phyloP scores from a whole-genome alignment of 2,329 filamentous ascomycete species.

The Fusarium mundagurra region DNA sequence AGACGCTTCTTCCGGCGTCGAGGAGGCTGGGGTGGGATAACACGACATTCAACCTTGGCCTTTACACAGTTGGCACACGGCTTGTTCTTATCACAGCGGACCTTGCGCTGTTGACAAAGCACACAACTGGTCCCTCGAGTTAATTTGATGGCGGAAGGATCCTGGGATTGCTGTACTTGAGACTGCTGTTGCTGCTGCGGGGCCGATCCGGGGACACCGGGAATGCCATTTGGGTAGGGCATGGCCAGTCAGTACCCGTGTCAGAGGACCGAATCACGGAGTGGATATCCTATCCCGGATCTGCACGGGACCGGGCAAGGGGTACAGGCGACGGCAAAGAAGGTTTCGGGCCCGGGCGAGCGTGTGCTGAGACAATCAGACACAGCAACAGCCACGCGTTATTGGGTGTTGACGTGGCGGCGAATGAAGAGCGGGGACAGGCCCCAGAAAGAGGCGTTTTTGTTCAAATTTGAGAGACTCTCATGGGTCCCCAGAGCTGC shows the following conservation, averaged over 20 bases:
- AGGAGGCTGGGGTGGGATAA: constrained; percentile 66
- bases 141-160: constrained; percentile 61
- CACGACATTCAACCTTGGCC: constrained; percentile 68
- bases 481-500: constrained; percentile 20
- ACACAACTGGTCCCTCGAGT: constrained; percentile 73
- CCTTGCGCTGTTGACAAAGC: constrained; percentile 79
- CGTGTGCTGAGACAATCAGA: constrained; percentile 5
- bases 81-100: constrained; percentile 77
- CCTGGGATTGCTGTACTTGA: constrained; percentile 43
- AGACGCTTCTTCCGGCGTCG: constrained; percentile 70
- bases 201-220: constrained; percentile 31
- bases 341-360: constrained; percentile 5
- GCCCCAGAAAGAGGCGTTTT: constrained; percentile 10
- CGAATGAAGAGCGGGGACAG: not conserved
- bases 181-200: constrained; percentile 38
- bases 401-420: constrained; percentile 1
- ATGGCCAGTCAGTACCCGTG: constrained; percentile 17
- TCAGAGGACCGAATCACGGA: not conserved
- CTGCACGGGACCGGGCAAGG: not conserved
- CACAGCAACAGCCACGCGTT: not conserved
- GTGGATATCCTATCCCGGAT: constrained; percentile 23
- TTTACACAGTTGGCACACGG: constrained; percentile 77
- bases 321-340: not conserved
- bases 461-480: constrained; percentile 4
- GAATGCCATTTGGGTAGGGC: constrained; percentile 37